Conservation (phyloP, 2,329 filamentous ascomycete species). For the Exophiala oligosperma region DNA sequence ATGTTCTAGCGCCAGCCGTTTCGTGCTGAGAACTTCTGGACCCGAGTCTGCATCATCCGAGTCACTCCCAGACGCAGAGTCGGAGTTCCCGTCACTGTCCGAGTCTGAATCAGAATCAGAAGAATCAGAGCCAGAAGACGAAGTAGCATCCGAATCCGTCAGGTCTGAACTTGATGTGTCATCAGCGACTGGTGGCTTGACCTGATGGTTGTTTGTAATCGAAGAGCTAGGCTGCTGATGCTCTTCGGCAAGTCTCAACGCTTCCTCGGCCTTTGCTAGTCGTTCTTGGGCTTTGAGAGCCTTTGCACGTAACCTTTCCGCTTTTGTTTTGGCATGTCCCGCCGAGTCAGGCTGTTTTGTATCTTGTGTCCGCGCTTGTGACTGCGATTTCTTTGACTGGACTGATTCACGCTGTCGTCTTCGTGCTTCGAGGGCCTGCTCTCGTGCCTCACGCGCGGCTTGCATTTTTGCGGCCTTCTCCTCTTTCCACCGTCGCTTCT, state of each 20-base stretch:
- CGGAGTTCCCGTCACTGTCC: constrained; percentile 11
- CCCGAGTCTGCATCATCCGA: constrained; percentile 26
- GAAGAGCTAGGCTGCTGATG: constrained; percentile 3
- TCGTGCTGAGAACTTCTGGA: constrained; percentile 45
- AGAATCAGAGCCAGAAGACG: constrained; percentile 23
- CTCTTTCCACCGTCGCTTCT: constrained; percentile 64
- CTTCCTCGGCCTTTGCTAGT: constrained; percentile 22
- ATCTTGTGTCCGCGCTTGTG: not conserved
- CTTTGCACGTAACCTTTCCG: constrained; percentile 43
- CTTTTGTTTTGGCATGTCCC: constrained; percentile 22
- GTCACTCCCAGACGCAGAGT: not conserved
- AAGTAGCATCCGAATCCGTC: constrained; percentile 16
- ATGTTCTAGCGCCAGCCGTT: constrained; percentile 36
- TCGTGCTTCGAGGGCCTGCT: constrained; percentile 30
- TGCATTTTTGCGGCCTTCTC: constrained; percentile 51
- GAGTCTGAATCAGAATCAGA: constrained; percentile 4
- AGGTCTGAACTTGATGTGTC: constrained; percentile 6
- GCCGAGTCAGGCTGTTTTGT: constrained; percentile 3
- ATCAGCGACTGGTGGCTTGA: not conserved
- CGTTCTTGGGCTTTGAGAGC: constrained; percentile 44
- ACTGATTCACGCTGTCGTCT: constrained; percentile 18
- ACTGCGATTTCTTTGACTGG: not conserved
- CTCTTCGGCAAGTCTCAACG: constrained; percentile 11
- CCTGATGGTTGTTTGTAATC: not conserved
- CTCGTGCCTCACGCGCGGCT: constrained; percentile 39